Conservation (phyloP, 2,329 filamentous ascomycete genomes). For the Colletotrichum chrysophilum region DNA sequence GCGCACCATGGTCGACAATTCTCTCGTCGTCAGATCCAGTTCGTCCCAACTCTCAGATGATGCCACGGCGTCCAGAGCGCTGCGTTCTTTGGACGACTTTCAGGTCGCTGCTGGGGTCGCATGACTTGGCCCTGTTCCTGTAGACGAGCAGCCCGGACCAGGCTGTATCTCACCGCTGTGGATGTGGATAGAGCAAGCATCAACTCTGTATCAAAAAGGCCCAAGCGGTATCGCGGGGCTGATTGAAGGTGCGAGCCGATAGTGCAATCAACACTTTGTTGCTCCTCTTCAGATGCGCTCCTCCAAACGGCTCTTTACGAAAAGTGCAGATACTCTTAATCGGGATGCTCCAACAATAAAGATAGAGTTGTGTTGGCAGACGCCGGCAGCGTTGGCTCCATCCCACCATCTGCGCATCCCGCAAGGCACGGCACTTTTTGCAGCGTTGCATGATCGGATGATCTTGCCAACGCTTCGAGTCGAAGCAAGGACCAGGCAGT, state of each 20-base stretch:
- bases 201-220: neutral
- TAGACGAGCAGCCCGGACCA: neutral
- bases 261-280: neutral
- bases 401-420: neutral
- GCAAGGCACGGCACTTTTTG: neutral
- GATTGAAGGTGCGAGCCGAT: neutral
- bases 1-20: neutral
- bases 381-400: neutral
- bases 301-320: neutral
- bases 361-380: neutral
- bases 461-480: constrained; percentile 1
- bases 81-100: neutral
- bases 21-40: constrained; percentile 7
- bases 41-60: constrained; percentile 16
- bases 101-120: neutral
- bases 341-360: neutral
- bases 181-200: neutral
- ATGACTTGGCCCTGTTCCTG: neutral
- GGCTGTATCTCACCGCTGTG: neutral
- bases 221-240: constrained; percentile 1
- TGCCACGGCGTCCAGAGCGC: neutral
- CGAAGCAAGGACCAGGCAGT: neutral
- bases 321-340: neutral
- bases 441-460: constrained; percentile 20
- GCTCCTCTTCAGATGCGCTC: neutral